Percentiles rank a stretch among this genome's conserved stretches.
phyloP scores from a whole-genome alignment of 371 early-diverging fungal species.

The Zopfochytrium polystomum region DNA sequence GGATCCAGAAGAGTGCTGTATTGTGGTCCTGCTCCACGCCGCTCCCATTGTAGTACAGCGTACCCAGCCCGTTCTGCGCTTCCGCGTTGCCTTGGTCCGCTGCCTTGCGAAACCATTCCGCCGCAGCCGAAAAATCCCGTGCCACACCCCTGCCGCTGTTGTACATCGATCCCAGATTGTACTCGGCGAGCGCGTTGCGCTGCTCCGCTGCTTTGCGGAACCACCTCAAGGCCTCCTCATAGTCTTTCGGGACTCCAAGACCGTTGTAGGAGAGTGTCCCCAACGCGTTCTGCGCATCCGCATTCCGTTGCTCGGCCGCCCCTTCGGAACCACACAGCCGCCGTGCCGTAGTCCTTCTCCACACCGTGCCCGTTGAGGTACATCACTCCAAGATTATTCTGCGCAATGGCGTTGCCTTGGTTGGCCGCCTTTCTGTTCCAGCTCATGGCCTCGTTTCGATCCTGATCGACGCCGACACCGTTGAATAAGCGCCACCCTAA shows the following conservation, averaged over 20 bases:
- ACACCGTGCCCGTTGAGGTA: conserved; percentile 31
- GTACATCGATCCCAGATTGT: conserved; percentile 30
- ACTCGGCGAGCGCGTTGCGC: conserved; percentile 2
- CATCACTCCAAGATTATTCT: conserved; percentile 30
- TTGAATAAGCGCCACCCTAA: not conserved
- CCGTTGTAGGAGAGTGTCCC: conserved; percentile 35
- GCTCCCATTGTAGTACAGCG: not conserved
- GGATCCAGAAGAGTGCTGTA: conserved; percentile 2
- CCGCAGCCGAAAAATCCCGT: conserved; percentile 36
- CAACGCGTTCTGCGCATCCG: conserved; percentile 33
- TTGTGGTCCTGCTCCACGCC: conserved; percentile 7
- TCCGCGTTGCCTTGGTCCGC: conserved; percentile 36
- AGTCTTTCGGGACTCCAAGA: conserved; percentile 6
- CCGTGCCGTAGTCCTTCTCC: conserved; percentile 14
- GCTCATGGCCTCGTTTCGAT: too few species aligned
- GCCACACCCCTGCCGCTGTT: conserved; percentile 21
- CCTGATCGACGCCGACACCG: not conserved
- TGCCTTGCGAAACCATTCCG: conserved; percentile 60
- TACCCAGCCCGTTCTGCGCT: conserved; percentile 3
- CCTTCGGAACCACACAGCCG: conserved; percentile 20
- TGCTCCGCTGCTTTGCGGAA: conserved; percentile 5
- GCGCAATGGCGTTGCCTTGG: conserved; percentile 10
- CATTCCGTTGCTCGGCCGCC: conserved; percentile 24
- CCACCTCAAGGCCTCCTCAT: conserved; percentile 13
- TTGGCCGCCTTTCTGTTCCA: conserved; percentile 12